phyloP scores from a whole-genome alignment of 805 yeast species.

The Komagataella populi region DNA sequence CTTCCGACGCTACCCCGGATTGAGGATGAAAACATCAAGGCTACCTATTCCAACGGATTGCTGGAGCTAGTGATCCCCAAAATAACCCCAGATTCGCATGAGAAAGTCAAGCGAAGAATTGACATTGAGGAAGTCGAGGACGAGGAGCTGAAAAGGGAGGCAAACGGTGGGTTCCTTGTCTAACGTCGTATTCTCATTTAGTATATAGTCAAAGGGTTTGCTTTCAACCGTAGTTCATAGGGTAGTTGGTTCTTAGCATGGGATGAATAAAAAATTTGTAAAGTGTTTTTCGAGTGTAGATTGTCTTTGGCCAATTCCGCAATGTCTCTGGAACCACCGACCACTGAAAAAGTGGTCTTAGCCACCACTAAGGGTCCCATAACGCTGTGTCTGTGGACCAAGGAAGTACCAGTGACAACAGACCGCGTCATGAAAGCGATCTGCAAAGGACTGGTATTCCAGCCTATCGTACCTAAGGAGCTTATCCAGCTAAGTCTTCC shows the following conservation, averaged over 20 bases:
- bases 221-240: not conserved
- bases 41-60: conserved; percentile 39
- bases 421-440: conserved; percentile 28
- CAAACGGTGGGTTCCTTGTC: conserved; percentile 2
- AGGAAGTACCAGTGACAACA: conserved; percentile 45
- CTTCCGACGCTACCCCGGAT: conserved; percentile 41
- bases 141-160: conserved; percentile 22
- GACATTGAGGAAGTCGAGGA: conserved; percentile 34
- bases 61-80: conserved; percentile 40
- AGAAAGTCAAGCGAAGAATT: conserved; percentile 28
- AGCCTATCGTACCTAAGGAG: conserved; percentile 20
- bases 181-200: not conserved
- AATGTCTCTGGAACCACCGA: conserved; percentile 29
- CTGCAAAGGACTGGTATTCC: conserved; percentile 28
- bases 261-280: not conserved
- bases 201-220: not conserved
- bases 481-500: conserved; percentile 3
- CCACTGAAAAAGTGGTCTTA: conserved; percentile 44
- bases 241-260: not conserved
- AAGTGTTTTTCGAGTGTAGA: not conserved
- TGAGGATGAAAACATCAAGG: conserved; percentile 38
- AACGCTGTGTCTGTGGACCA: conserved; percentile 55
- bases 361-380: conserved; percentile 46
- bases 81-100: conserved; percentile 12
- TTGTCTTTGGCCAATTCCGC: too few species aligned